Evolutionary conservation across 345 rosid genomes (phyloP).

Genomic region (Salix purpurea): DNA sequence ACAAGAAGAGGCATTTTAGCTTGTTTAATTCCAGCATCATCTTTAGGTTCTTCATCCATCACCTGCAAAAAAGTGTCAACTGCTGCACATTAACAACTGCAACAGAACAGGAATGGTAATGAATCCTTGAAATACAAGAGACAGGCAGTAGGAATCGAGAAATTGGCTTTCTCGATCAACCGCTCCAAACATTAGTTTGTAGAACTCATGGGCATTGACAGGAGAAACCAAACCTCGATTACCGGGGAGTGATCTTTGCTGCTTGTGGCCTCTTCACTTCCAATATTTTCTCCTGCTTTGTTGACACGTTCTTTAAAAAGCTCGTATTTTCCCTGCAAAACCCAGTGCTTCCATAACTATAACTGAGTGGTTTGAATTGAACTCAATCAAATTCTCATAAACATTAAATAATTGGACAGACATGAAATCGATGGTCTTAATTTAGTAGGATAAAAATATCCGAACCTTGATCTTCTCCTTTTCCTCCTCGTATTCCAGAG

Average conservation of each 20-base stretch:
- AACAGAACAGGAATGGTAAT: not conserved
- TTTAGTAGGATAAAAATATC: not conserved
- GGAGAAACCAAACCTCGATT: constrained; percentile 20
- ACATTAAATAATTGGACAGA: not conserved
- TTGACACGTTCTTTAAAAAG: constrained; percentile 18
- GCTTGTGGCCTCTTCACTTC: not conserved
- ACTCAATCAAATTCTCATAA: not conserved
- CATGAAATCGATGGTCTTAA: not conserved
- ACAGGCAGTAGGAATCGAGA: not conserved
- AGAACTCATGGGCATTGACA: not conserved
- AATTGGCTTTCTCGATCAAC: not conserved
- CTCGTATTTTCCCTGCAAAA: constrained; percentile 27
- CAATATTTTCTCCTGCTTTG: constrained; percentile 6
- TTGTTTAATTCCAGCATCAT: not conserved
- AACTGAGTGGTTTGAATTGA: not conserved
- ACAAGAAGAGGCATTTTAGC: constrained; percentile 33
- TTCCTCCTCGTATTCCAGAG: not conserved
- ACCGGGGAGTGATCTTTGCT: constrained; percentile 21
- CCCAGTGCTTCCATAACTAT: no score
- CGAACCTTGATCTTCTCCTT: constrained; percentile 2
- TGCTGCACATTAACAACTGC: not conserved
- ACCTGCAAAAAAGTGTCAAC: constrained; percentile 11
- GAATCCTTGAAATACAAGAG: not conserved
- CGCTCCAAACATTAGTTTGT: not conserved
- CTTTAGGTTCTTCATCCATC: constrained; percentile 1